These are phyloP conservation scores for Schwanniomyces occidentalis DNA, from an alignment of 805 yeast species.

Conservation along the genomic window DNA sequence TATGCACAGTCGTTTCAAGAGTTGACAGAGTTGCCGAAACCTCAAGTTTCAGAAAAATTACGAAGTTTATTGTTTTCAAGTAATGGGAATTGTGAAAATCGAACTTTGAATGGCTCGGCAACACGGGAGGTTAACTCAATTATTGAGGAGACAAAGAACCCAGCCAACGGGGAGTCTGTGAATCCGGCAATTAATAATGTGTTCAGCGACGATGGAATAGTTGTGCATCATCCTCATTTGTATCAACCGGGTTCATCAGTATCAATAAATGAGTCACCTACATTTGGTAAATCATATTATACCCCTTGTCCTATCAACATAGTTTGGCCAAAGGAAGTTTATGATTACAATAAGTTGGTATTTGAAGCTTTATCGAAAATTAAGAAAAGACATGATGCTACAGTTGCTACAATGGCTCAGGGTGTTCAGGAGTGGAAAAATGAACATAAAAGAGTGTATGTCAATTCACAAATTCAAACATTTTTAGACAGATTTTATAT, in stretches of 20 bases:
- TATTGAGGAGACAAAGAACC: slow-evolving; percentile 18
- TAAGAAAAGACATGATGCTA: slow-evolving; percentile 86
- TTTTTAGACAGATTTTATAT: slow-evolving; percentile 85
- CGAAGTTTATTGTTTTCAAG: slow-evolving; percentile 27
- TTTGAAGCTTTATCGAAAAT: slow-evolving; percentile 66
- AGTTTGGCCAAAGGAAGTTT: slow-evolving; percentile 73
- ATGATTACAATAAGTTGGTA: slow-evolving; percentile 67
- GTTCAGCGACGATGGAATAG: slow-evolving; percentile 55
- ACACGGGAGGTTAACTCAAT: neutral
- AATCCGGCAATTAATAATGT: slow-evolving; percentile 42
- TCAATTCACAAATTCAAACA: slow-evolving; percentile 73
- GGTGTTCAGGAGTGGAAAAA: slow-evolving; percentile 91
- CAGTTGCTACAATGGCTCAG: slow-evolving; percentile 87
- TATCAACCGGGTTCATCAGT: slow-evolving; percentile 8
- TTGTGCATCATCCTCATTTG: slow-evolving; percentile 22
- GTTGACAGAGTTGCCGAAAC: slow-evolving; percentile 63
- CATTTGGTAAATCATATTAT: slow-evolving; percentile 48
- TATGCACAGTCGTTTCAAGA: slow-evolving; percentile 89
- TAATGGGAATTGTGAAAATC: neutral
- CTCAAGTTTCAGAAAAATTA: slow-evolving; percentile 47
- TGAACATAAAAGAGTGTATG: slow-evolving; percentile 44
- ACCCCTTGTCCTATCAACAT: slow-evolving; percentile 54
- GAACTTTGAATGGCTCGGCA: neutral
- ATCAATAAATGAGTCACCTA: slow-evolving; percentile 31
- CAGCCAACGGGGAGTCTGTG: slow-evolving; percentile 27